phyloP scores from a whole-genome alignment of 2,329 filamentous ascomycete species.

The Cytospora mali region DNA sequence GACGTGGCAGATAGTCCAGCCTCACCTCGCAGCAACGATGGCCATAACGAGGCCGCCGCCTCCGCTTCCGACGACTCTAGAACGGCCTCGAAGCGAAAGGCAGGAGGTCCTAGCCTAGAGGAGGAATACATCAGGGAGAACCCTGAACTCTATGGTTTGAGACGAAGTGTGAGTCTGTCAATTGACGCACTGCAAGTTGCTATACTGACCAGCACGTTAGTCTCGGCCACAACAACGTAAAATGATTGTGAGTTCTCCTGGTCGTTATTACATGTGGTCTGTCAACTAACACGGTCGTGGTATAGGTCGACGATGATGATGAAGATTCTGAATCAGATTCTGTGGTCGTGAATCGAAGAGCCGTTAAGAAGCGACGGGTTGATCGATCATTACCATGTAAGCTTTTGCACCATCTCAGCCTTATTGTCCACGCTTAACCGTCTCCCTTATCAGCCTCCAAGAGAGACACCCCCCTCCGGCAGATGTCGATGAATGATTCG shows the following conservation, averaged over 20 bases:
- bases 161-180: conserved; percentile 72
- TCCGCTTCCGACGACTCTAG: conserved; percentile 67
- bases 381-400: conserved; percentile 66
- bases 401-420: conserved; percentile 30
- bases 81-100: conserved; percentile 73
- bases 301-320: conserved; percentile 58
- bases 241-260: conserved; percentile 53
- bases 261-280: background rate
- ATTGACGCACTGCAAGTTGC: background rate
- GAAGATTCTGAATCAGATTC: conserved; percentile 77
- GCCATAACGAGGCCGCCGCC: conserved; percentile 61
- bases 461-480: conserved; percentile 57
- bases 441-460: conserved; percentile 55
- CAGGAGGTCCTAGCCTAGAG: conserved; percentile 61
- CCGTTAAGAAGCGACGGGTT: conserved; percentile 69
- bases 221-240: conserved; percentile 60
- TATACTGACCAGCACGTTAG: conserved; percentile 38
- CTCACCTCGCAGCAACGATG: conserved; percentile 49
- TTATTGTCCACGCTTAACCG: conserved; percentile 12
- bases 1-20: conserved; percentile 67
- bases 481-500: conserved; percentile 61
- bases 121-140: conserved; percentile 88
- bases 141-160: conserved; percentile 90
- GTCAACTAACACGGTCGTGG: conserved; percentile 30
- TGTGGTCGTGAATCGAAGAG: conserved; percentile 57